These are phyloP conservation scores for Hypoxylon cercidicola DNA, from an alignment of 495 filamentous ascomycete species.

Conservation along the genomic window DNA sequence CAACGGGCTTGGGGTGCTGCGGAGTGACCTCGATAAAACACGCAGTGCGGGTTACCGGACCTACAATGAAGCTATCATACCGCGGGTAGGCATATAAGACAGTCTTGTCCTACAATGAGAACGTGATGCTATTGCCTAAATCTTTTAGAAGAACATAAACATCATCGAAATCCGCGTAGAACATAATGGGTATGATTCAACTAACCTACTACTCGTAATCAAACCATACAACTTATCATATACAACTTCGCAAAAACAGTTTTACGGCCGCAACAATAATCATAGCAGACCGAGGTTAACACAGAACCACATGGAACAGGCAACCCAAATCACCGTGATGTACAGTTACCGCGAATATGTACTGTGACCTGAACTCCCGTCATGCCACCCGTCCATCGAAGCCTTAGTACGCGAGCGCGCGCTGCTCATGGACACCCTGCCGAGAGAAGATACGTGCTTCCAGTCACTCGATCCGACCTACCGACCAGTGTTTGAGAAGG, in stretches of 20 bases:
- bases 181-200: neutral
- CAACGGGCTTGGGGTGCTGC: no score
- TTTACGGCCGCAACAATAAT: neutral
- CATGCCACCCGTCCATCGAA: conserved; percentile 33
- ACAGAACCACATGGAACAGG: neutral
- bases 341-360: conserved; percentile 44
- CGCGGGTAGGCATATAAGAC: no score
- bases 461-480: conserved; percentile 49
- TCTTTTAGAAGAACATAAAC: neutral
- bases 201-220: conserved; percentile 5
- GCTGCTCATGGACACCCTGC: conserved; percentile 34
- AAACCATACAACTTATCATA: conserved; percentile 11
- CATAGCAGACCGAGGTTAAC: neutral
- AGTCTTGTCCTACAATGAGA: neutral
- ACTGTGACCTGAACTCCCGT: conserved; percentile 40
- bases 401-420: conserved; percentile 20
- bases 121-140: neutral
- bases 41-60: no score
- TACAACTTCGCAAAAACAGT: conserved; percentile 9
- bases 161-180: neutral
- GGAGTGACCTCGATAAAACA: no score
- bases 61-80: no score
- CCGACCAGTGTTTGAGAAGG: conserved; percentile 57
- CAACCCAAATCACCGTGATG: conserved; percentile 18
- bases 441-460: conserved; percentile 34